Base-by-base conservation (phyloP, 441 rosid species). In the Erysimum cheiri region DNA sequence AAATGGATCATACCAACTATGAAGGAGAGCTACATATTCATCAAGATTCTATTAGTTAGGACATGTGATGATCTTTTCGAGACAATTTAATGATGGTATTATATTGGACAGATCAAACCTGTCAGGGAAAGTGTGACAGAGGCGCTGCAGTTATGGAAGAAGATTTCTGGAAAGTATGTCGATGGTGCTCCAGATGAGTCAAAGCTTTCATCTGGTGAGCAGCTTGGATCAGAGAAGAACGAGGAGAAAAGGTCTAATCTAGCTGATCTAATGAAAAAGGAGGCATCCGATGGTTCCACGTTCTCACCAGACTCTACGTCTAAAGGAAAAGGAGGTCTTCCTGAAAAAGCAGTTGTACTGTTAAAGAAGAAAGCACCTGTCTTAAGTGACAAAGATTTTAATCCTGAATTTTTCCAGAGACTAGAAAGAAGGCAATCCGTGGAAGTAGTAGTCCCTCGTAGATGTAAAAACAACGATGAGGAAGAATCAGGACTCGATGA, bases 391-490 rank as follows among this genome's bases (percentile, higher is more conserved):
- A 93, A 89, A 76, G 92, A 88, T 66, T 73, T 89, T 55, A 96
- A 96, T 73, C 94, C 93, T 52, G 99, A 93, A 78, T 96, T 96
- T 80, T 96, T 96, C 84, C 96, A 89, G 82, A 96, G 88, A 77
- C 91, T 96, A 65, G 88, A 91, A 77, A 78, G 83, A 46, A 85
- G 92, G 77, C 87, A 86, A 54, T 87, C 92, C 2, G 98, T 96
- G 58, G 99, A 96, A 85, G 97, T 96, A 59, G 86, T 88, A 69
- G 92, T 96, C 74, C 91, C 99, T 78, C 96, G 84, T 64, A 80
- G 91, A 78, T 79, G 80, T 80, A 83, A 63, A 57, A 85, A 80
- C 69, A 88, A 81, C 62, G 79, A 80, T 54, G 90, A 77, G 66
- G 96, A 83, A 75, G 93, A 80, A 73, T 73, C 78, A 40, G 89